These are phyloP conservation scores for Marasmius fiardii DNA, from an alignment of 1,284 basidiomycete genomes.

Conservation along the genomic window DNA sequence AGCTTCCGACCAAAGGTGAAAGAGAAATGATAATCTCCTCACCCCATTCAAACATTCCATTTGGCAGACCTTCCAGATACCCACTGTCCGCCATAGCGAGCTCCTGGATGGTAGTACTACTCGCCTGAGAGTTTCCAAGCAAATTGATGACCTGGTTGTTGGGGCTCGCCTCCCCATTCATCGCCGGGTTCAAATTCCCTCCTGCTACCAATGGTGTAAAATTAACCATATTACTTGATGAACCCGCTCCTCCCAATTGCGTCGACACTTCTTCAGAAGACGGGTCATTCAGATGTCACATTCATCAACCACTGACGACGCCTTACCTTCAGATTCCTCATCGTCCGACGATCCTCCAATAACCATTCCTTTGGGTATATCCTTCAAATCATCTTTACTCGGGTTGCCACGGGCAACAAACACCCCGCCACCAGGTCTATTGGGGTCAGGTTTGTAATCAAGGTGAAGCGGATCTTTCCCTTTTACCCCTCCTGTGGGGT, in stretches of 20 bases:
- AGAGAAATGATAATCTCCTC: slow-evolving; percentile 26
- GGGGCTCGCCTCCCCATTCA: slow-evolving; percentile 41
- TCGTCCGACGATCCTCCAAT: slow-evolving; percentile 46
- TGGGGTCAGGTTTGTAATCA: slow-evolving; percentile 71
- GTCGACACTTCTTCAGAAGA: slow-evolving; percentile 14
- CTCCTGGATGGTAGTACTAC: slow-evolving; percentile 50
- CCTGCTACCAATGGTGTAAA: slow-evolving; percentile 44
- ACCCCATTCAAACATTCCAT: slow-evolving; percentile 89
- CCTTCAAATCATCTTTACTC: slow-evolving; percentile 46
- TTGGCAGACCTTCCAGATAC: slow-evolving; percentile 78
- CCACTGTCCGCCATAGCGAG: slow-evolving; percentile 66
- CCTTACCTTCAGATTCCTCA: slow-evolving; percentile 51
- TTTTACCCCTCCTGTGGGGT: slow-evolving; percentile 72
- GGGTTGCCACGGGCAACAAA: slow-evolving; percentile 67
- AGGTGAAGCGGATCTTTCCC: slow-evolving; percentile 53
- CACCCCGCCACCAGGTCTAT: slow-evolving; percentile 80
- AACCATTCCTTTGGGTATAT: slow-evolving; percentile 62
- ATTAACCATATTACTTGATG: slow-evolving; percentile 39
- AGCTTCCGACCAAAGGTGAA: slow-evolving; percentile 6
- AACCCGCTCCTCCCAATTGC: slow-evolving; percentile 2
- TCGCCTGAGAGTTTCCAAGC: slow-evolving; percentile 54
- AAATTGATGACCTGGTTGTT: slow-evolving; percentile 72
- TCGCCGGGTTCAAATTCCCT: slow-evolving; percentile 63
- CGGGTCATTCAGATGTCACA: slow-evolving; percentile 19
- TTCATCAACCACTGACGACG: slow-evolving; percentile 27